Conservation (phyloP, 108 stramenopile genomes). For the Mayamaea pseudoterrestris region DNA sequence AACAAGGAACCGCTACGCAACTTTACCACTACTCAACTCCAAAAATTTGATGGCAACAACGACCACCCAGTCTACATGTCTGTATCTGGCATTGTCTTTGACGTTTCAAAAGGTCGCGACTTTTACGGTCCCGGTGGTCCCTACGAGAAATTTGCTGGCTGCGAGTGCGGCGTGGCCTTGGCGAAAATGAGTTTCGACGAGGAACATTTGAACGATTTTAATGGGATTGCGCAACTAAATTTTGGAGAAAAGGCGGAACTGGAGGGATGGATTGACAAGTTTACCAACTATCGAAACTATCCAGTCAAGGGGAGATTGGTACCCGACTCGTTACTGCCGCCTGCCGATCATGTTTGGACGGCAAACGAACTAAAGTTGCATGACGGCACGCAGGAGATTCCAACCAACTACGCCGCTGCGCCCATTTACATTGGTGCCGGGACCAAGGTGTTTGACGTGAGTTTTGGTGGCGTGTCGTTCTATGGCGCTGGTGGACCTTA, state of each 20-base stretch:
- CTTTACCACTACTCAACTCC: conserved; percentile 69
- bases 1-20: conserved; percentile 68
- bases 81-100: conserved; percentile 82
- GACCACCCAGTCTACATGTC: conserved; percentile 91
- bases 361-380: conserved; percentile 48
- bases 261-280: conserved; percentile 88
- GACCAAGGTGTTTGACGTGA: conserved; percentile 85
- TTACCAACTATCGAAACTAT: conserved; percentile 81
- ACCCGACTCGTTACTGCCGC: conserved; percentile 48
- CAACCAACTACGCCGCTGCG: conserved; percentile 58
- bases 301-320: conserved; percentile 82
- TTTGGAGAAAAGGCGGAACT: conserved; percentile 70
- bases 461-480: conserved; percentile 86
- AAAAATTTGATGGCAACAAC: conserved; percentile 72
- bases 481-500: conserved; percentile 73
- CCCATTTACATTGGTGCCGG: conserved; percentile 80
- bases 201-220: conserved; percentile 63
- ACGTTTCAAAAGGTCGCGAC: conserved; percentile 78
- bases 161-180: conserved; percentile 86
- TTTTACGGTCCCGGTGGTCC: conserved; percentile 91
- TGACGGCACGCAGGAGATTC: conserved; percentile 39
- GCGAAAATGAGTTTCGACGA: conserved; percentile 91
- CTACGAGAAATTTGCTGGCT: conserved; percentile 90
- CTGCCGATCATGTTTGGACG: conserved; percentile 45
- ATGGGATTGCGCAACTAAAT: conserved; percentile 54